phyloP scores from a whole-genome alignment of 768 basidiomycete species.

The Filobasidium floriforme region DNA sequence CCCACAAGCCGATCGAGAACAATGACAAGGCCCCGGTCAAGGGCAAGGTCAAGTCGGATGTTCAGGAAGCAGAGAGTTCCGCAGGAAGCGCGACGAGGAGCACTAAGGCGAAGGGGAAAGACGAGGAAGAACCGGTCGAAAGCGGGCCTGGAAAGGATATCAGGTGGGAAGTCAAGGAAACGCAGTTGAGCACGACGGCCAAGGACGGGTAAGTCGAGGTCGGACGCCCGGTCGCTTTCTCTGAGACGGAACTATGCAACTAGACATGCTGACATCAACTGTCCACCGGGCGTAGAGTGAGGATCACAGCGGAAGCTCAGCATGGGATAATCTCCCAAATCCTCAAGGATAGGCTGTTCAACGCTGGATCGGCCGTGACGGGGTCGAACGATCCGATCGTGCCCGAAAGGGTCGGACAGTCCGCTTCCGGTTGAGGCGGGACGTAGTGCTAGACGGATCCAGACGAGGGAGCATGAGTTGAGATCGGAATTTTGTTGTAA shows the following conservation, averaged over 20 bases:
- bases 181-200: constrained; percentile 76
- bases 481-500: too few species aligned
- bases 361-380: constrained; percentile 27
- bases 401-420: neutral
- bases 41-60: constrained; percentile 1
- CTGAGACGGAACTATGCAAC: too few species aligned
- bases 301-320: constrained; percentile 82
- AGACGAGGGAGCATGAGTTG: too few species aligned
- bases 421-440: neutral
- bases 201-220: constrained; percentile 65
- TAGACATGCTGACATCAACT: neutral
- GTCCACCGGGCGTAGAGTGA: constrained; percentile 53
- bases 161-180: constrained; percentile 80
- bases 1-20: neutral
- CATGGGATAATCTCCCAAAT: constrained; percentile 90
- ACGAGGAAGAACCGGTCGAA: neutral
- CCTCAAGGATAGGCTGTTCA: constrained; percentile 83
- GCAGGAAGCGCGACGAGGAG: constrained; percentile 9
- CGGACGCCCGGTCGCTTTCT: neutral
- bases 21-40: neutral
- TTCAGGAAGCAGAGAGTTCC: constrained; percentile 50
- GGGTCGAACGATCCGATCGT: neutral
- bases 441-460: neutral
- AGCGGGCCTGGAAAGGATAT: constrained; percentile 44
- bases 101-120: constrained; percentile 22